Base-by-base conservation (phyloP, 306 rosid species). In the Casuarina cunninghamiana region DNA sequence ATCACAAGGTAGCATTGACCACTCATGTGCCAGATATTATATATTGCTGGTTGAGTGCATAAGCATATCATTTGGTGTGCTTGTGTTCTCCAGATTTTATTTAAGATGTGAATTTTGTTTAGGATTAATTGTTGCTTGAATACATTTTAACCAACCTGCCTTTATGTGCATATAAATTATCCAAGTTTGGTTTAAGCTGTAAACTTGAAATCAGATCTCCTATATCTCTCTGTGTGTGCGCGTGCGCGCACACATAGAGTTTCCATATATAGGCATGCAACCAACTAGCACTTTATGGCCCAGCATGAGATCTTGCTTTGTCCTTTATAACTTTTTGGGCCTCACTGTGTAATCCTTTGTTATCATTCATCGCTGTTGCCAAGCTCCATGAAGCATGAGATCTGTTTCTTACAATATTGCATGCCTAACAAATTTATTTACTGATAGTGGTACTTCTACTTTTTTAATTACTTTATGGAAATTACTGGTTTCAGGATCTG, bases 401-500 rank as follows among this genome's bases (percentile, higher is more conserved):
- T 46, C 4, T 26, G 51, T 15, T 39, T 50, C 8, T 53, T 53
- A 50, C 15, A 50, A 43, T 32, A 12, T 53, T 17, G 45, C 26
- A 32, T 68, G 37, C n/a, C n/a, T 41, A 21, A 60, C 17, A 41
- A n/a, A 75, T 10, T 15, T 72, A 38, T 75, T 72, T 42, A 66
- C 55, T 60, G 53, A 42, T 42, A n/a, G 53, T 71, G 38, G 41
- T 74, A 72, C 9, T 69, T 37, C 6, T 4, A 19, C 46, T 2
- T 53, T 73, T 49, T 69, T 82, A 54, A 17, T 57, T 53, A 16
- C 73, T 85, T 38, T 54, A 46, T 77, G 80, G 39, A 76, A 50
- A 41, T 66, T 75, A 10, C 72, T 61, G 76, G 75, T 60, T 86
- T 68, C 89, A 95, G 97, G 99, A 96, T 2, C 82, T 96, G 79